Conservation (phyloP, 2,329 filamentous ascomycete species). For the Sphaerulina vaccinii region DNA sequence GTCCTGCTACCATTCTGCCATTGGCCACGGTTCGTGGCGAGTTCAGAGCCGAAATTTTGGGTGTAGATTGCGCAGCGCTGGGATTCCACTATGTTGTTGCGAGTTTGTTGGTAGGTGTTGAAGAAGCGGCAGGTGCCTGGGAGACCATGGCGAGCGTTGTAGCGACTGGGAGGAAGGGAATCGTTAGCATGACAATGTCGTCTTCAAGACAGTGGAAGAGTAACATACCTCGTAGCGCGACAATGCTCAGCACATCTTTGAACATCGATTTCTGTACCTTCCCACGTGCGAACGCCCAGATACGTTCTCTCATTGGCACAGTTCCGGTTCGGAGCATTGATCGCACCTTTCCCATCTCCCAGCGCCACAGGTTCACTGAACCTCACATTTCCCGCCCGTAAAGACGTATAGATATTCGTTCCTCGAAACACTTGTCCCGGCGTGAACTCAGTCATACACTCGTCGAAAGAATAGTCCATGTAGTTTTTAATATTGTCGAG, state of each 20-base stretch:
- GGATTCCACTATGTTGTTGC: neutral
- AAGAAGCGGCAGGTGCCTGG: neutral
- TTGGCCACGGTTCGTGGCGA: neutral
- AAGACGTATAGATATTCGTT: neutral
- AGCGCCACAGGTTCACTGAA: neutral
- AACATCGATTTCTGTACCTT: neutral
- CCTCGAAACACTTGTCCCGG: neutral
- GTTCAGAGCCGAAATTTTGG: neutral
- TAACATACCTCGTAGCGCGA: neutral
- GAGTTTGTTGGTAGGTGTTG: neutral
- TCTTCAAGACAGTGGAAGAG: neutral
- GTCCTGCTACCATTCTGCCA: neutral
- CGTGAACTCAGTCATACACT: conserved; percentile 3
- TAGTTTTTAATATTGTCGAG: conserved; percentile 1
- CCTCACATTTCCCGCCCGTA: neutral
- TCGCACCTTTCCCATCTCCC: neutral
- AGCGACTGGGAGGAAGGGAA: neutral
- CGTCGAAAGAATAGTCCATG: conserved; percentile 5
- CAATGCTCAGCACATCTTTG: neutral
- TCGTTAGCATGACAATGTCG: neutral
- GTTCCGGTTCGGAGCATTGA: neutral
- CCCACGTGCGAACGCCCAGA: neutral
- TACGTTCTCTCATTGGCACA: neutral
- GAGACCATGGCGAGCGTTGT: neutral
- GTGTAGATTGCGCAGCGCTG: neutral